Evolutionary conservation across 2,329 filamentous ascomycete genomes (phyloP).

Genomic region (Cryphonectria carpinicola): DNA sequence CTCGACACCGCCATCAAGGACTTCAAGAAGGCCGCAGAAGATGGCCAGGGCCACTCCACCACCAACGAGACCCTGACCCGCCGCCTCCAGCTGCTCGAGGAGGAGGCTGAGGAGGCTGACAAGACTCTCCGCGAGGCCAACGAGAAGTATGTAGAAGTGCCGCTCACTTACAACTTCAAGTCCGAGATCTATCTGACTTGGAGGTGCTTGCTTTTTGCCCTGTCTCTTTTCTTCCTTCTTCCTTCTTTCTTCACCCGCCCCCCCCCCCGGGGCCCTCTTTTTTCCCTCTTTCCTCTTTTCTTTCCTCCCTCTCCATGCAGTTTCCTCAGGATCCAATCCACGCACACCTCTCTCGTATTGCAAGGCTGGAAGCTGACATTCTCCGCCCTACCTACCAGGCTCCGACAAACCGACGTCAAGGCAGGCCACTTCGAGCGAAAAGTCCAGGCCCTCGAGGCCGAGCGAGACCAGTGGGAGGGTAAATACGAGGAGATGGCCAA

Average conservation of each 20-base stretch:
- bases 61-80: conserved; percentile 92
- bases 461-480: conserved; percentile 91
- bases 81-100: conserved; percentile 93
- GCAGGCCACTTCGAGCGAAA: conserved; percentile 99
- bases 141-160: conserved; percentile 78
- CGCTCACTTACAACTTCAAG: conserved; percentile 30
- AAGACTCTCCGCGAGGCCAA: conserved; percentile 96
- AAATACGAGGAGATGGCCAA: conserved; percentile 98
- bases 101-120: conserved; percentile 96
- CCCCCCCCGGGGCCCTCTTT: not conserved
- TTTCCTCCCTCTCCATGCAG: not conserved
- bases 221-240: conserved; percentile 12
- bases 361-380: conserved; percentile 26
- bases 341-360: no score
- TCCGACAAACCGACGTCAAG: conserved; percentile 99
- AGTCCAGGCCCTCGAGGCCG: conserved; percentile 91
- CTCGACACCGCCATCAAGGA: conserved; percentile 83
- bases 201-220: conserved; percentile 30
- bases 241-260: not conserved
- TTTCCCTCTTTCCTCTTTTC: not conserved
- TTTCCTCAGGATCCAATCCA: conserved; percentile 11
- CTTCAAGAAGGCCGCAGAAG: conserved; percentile 82
- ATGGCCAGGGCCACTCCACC: conserved; percentile 79
- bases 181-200: conserved; percentile 29
- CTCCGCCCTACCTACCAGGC: conserved; percentile 57